Conservation (phyloP, 2,329 filamentous ascomycete genomes). For the Aspergillus eucalypticola region DNA sequence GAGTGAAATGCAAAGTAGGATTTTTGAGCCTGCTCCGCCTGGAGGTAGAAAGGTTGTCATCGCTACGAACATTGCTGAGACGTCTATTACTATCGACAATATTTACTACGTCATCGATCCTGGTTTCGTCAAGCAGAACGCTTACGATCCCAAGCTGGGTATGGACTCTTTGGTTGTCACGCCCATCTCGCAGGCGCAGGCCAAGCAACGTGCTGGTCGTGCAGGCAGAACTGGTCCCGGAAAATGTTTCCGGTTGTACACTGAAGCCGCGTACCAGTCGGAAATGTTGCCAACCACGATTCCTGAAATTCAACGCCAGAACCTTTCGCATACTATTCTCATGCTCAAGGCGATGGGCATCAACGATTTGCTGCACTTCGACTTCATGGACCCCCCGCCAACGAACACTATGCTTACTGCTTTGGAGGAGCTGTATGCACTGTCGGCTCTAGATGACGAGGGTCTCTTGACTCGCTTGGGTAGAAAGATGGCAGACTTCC, state of each 20-base stretch:
- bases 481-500: conserved; percentile 97
- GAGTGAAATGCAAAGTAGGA: conserved; percentile 87
- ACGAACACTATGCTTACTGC: conserved; percentile 98
- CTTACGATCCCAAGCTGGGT: conserved; percentile 92
- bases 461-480: conserved; percentile 87
- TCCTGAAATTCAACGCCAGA: conserved; percentile 94
- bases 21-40: conserved; percentile 88
- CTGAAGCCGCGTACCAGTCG: conserved; percentile 89
- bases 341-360: conserved; percentile 99
- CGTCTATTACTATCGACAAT: conserved; percentile 94
- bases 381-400: conserved; percentile 98
- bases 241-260: conserved; percentile 94
- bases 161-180: conserved; percentile 97
- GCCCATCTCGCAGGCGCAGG: conserved; percentile 94
- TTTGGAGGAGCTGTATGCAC: conserved; percentile 88
- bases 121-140: conserved; percentile 96
- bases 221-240: conserved; percentile 93
- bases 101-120: conserved; percentile 98
- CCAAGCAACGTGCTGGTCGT: conserved; percentile 88
- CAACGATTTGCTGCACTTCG: conserved; percentile 94
- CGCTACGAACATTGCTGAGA: conserved; percentile 97
- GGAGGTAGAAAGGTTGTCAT: conserved; percentile 93
- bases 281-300: conserved; percentile 97
- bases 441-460: conserved; percentile 92
- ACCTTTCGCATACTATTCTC: conserved; percentile 86